phyloP scores from a whole-genome alignment of 2,329 filamentous ascomycete genomes.

The Aspergillus nomiae region DNA sequence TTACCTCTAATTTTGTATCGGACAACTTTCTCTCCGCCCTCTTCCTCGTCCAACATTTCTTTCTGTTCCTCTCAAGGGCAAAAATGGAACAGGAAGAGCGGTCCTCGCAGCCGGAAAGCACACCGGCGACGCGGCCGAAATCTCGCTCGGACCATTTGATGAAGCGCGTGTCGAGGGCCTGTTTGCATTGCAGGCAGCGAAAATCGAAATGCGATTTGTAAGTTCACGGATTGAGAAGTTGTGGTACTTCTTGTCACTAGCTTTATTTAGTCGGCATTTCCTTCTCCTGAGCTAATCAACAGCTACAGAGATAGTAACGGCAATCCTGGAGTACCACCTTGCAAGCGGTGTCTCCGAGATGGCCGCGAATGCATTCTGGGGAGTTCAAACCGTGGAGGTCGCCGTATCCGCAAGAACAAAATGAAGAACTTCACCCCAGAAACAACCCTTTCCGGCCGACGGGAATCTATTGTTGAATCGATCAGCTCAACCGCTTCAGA shows the following conservation, averaged over 20 bases:
- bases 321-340: slow-evolving; percentile 55
- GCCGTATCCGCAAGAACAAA: slow-evolving; percentile 58
- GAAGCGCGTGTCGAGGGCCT: slow-evolving; percentile 52
- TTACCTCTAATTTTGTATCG: not conserved
- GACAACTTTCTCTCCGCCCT: not conserved
- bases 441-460: slow-evolving; percentile 24
- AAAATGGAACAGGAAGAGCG: slow-evolving; percentile 21
- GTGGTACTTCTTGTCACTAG: not conserved
- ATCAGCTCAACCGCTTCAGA: slow-evolving; percentile 31
- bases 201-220: slow-evolving; percentile 57
- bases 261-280: not conserved
- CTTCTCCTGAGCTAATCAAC: not conserved
- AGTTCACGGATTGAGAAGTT: slow-evolving; percentile 25
- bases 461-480: slow-evolving; percentile 28
- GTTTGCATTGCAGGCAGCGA: slow-evolving; percentile 51
- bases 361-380: slow-evolving; percentile 61
- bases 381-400: slow-evolving; percentile 61
- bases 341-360: slow-evolving; percentile 60
- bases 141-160: slow-evolving; percentile 35
- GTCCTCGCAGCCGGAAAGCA: slow-evolving; percentile 15
- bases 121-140: slow-evolving; percentile 16
- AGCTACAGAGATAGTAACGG: slow-evolving; percentile 46
- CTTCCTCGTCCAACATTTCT: not conserved
- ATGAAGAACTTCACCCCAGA: slow-evolving; percentile 37
- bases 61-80: not conserved